phyloP scores from a whole-genome alignment of 352 stramenopile species.

The Phytophthora citrophthora region DNA sequence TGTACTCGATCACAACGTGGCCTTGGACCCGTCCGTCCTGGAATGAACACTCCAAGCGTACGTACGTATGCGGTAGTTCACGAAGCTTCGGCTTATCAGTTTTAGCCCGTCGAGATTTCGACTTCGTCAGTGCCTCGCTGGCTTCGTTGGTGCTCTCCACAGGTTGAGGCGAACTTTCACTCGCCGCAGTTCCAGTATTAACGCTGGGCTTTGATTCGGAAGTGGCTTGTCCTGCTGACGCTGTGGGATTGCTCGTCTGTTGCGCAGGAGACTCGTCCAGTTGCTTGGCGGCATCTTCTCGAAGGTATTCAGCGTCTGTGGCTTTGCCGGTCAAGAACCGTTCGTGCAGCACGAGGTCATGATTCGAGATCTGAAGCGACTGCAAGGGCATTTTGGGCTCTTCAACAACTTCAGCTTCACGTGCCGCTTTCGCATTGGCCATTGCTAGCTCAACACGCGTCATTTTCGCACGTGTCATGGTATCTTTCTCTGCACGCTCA shows the following conservation, averaged over 20 bases:
- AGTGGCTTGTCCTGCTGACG: conserved; percentile 24
- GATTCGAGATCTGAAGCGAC: conserved; percentile 78
- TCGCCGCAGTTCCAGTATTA: neutral
- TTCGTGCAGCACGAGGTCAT: conserved; percentile 70
- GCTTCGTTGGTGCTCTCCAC: neutral
- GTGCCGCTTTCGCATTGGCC: conserved; percentile 24
- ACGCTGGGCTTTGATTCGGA: conserved; percentile 12
- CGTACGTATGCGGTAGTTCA: conserved; percentile 72
- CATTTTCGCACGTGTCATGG: conserved; percentile 45
- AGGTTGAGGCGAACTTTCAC: neutral
- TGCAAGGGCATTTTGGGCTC: conserved; percentile 52
- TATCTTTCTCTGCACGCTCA: conserved; percentile 47
- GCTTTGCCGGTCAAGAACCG: conserved; percentile 75
- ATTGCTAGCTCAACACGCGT: conserved; percentile 36
- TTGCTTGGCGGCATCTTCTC: conserved; percentile 35
- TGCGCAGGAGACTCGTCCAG: neutral
- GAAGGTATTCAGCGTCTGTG: conserved; percentile 61
- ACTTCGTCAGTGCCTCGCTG: neutral
- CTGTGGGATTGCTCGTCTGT: conserved; percentile 1
- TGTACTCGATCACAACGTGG: conserved; percentile 75
- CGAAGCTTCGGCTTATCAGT: conserved; percentile 20
- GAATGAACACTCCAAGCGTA: conserved; percentile 78
- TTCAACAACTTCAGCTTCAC: conserved; percentile 23
- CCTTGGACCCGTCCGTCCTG: conserved; percentile 68
- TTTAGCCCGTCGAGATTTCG: conserved; percentile 9